phyloP scores from a whole-genome alignment of 2,329 filamentous ascomycete species.

The Fusarium praegraminearum region DNA sequence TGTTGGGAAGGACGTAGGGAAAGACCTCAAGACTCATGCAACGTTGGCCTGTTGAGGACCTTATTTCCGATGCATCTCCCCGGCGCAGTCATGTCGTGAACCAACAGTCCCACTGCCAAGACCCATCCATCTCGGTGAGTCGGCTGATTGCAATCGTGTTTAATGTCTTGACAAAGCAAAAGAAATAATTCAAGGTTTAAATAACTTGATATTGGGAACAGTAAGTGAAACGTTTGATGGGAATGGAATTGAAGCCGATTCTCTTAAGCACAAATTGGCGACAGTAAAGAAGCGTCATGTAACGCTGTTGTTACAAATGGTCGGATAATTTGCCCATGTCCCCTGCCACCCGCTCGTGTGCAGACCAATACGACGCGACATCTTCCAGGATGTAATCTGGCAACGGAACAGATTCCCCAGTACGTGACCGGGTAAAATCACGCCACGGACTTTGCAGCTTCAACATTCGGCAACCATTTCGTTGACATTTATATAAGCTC shows the following conservation, averaged over 20 bases:
- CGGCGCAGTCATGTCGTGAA: constrained; percentile 1
- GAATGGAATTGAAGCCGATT: background rate
- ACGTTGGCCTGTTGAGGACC: background rate
- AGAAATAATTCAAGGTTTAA: rapidly evolving
- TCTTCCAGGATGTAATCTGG: background rate
- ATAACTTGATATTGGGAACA: rapidly evolving
- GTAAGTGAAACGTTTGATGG: rapidly evolving
- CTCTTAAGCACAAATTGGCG: rapidly evolving
- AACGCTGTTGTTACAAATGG: background rate
- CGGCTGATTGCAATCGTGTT: background rate
- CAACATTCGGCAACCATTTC: no score
- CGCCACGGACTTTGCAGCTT: background rate
- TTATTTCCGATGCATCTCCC: constrained; percentile 7
- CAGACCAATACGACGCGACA: background rate
- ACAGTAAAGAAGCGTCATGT: background rate
- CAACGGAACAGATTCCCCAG: background rate
- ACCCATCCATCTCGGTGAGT: no score
- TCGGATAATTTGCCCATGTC: background rate
- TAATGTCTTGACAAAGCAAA: background rate
- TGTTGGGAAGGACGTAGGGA: background rate
- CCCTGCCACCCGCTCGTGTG: background rate
- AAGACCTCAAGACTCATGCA: background rate
- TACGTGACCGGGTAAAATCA: background rate
- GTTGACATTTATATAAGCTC: background rate
- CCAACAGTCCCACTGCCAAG: constrained; percentile 10